Percentiles rank a stretch among this genome's conserved stretches.
These are phyloP conservation scores for Penicillium verhagenii DNA, from an alignment of 495 filamentous ascomycete species.

Conservation along the genomic window DNA sequence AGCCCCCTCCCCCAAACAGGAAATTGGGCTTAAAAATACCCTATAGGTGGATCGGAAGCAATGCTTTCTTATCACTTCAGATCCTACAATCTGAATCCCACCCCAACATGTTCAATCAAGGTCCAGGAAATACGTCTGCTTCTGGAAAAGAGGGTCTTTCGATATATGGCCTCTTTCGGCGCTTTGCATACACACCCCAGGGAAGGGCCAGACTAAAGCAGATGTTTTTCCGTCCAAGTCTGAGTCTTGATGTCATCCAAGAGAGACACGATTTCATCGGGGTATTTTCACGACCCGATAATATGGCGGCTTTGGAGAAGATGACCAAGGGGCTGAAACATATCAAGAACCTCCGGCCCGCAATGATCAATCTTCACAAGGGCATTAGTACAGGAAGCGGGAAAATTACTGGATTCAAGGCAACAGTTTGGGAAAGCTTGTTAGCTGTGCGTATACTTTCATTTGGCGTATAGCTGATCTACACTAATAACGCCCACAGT, in stretches of 20 bases:
- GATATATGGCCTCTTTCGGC: conserved; percentile 77
- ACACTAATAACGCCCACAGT: conserved; percentile 34
- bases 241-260: conserved; percentile 64
- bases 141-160: conserved; percentile 88
- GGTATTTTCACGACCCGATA: conserved; percentile 69
- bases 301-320: conserved; percentile 52
- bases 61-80: conserved; percentile 80
- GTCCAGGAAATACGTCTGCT: conserved; percentile 62
- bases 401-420: conserved; percentile 56
- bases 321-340: conserved; percentile 65
- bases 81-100: conserved; percentile 82
- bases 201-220: conserved; percentile 74
- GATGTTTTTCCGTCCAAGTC: conserved; percentile 80
- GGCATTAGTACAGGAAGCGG: conserved; percentile 66
- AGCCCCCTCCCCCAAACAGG: no score
- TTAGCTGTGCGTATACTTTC: conserved; percentile 39
- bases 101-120: conserved; percentile 81
- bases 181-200: conserved; percentile 77
- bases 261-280: conserved; percentile 70
- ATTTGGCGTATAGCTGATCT: neutral
- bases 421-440: conserved; percentile 70
- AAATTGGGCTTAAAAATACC: neutral
- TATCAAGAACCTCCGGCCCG: conserved; percentile 75
- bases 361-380: conserved; percentile 70
- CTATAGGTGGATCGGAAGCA: conserved; percentile 71